phyloP scores from a whole-genome alignment of 164 flowering plant genomes.

The Protea cynaroides region DNA sequence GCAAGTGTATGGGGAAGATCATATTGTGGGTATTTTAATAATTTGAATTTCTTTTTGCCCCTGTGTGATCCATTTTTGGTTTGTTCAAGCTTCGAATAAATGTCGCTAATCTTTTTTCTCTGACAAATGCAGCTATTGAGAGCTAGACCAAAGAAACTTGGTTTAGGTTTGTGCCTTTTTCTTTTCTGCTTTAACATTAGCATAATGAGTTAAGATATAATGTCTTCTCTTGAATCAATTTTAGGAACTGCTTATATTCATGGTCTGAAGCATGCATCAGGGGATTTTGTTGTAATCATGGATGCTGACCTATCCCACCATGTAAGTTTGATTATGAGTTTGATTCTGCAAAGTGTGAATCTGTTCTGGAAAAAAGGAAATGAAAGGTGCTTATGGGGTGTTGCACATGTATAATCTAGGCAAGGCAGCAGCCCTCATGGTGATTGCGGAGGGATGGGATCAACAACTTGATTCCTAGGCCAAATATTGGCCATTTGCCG shows the following conservation, averaged over 20 bases:
- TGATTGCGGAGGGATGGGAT: background rate
- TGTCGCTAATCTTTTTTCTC: constrained; percentile 3
- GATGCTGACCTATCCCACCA: constrained; percentile 99
- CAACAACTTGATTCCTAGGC: background rate
- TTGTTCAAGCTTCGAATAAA: background rate
- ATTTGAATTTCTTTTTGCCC: background rate
- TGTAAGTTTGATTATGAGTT: constrained; percentile 42
- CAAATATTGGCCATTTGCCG: background rate
- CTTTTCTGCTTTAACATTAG: background rate
- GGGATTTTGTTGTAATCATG: constrained; percentile 91
- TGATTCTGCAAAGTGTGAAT: background rate
- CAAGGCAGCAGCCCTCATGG: background rate
- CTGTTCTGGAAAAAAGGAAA: background rate
- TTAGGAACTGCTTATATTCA: constrained; percentile 93
- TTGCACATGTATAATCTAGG: background rate
- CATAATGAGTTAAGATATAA: background rate
- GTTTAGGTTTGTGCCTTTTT: constrained; percentile 57
- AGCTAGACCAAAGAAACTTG: constrained; percentile 91
- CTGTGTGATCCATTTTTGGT: background rate
- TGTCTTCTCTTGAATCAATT: constrained; percentile 12
- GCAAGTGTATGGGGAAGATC: constrained; percentile 83
- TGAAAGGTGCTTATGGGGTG: background rate
- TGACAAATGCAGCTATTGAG: constrained; percentile 60
- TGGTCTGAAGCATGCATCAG: constrained; percentile 93
- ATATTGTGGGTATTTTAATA: constrained; percentile 49